Percentiles rank a stretch among this genome's conserved stretches.
phyloP scores from a whole-genome alignment of 2,329 filamentous ascomycete species.

The Didymella glomerata region DNA sequence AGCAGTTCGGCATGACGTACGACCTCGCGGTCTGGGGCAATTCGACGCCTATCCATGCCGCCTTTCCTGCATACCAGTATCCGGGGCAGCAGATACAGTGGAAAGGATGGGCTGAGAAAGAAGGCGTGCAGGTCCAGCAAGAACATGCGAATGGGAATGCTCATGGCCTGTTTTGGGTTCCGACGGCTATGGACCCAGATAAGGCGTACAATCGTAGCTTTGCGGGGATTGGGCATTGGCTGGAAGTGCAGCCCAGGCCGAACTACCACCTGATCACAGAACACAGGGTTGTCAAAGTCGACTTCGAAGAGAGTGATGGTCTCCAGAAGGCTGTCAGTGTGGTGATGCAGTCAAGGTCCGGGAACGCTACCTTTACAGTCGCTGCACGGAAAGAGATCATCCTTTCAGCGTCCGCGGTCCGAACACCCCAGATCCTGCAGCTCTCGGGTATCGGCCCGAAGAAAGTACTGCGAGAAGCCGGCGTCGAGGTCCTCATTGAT shows the following conservation, averaged over 20 bases:
- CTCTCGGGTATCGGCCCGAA: constrained; percentile 65
- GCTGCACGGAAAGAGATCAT: constrained; percentile 60
- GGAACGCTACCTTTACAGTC: constrained; percentile 12
- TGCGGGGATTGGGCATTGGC: constrained; percentile 41
- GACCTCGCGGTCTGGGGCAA: constrained; percentile 25
- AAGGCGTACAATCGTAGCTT: constrained; percentile 41
- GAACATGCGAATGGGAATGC: constrained; percentile 9
- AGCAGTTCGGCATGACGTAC: constrained; percentile 27
- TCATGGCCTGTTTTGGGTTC: constrained; percentile 11
- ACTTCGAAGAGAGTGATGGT: constrained; percentile 19
- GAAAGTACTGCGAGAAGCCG: constrained; percentile 18
- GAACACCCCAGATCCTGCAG: constrained; percentile 69
- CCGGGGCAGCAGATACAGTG: constrained; percentile 24
- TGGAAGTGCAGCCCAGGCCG: constrained; percentile 28
- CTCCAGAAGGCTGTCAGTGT: constrained; percentile 30
- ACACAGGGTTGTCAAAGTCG: constrained; percentile 28
- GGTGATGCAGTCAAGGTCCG: constrained; percentile 20
- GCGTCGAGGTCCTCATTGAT: constrained; percentile 28
- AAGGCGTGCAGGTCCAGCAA: neutral
- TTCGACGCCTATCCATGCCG: constrained; percentile 14
- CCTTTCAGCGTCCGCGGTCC: constrained; percentile 65
- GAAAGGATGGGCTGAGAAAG: constrained; percentile 9
- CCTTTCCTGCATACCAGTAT: constrained; percentile 19
- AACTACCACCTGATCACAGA: constrained; percentile 44
- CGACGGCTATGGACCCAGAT: constrained; percentile 29